Evolutionary conservation across 1,284 basidiomycete genomes (phyloP).

Genomic region (Bjerkandera adusta): DNA sequence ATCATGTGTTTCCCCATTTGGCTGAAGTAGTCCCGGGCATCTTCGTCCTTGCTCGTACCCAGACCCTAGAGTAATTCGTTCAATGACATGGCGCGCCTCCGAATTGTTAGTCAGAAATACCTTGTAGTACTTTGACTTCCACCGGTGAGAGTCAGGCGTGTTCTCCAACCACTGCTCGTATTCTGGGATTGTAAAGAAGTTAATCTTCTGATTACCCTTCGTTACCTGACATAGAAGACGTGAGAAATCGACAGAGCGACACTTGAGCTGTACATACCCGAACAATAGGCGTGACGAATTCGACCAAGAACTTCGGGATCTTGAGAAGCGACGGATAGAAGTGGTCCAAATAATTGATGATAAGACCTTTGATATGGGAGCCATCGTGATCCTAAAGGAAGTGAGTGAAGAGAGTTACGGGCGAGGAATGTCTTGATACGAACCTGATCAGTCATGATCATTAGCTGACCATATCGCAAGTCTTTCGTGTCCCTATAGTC

Average conservation of each 20-base stretch:
- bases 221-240: conserved; percentile 52
- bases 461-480: conserved; percentile 92
- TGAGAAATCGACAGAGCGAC: background rate
- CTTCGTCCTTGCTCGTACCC: conserved; percentile 87
- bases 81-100: background rate
- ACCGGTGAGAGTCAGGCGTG: conserved; percentile 80
- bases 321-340: conserved; percentile 96
- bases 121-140: conserved; percentile 97
- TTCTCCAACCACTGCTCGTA: conserved; percentile 91
- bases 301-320: conserved; percentile 91
- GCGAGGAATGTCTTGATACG: conserved; percentile 15
- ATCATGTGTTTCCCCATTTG: conserved; percentile 94
- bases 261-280: conserved; percentile 55
- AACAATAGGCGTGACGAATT: conserved; percentile 99
- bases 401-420: conserved; percentile 1
- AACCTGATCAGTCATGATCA: conserved; percentile 99
- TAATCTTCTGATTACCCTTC: conserved; percentile 79
- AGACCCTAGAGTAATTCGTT: conserved; percentile 66
- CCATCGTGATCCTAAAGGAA: conserved; percentile 93
- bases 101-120: conserved; percentile 36
- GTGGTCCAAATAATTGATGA: conserved; percentile 98
- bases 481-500: conserved; percentile 74
- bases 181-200: conserved; percentile 98
- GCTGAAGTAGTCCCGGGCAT: conserved; percentile 93
- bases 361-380: conserved; percentile 98